Percentiles rank a stretch among this genome's conserved stretches.
These are phyloP conservation scores for Eutypa lata DNA, from an alignment of 2,329 filamentous ascomycete genomes.

Conservation along the genomic window DNA sequence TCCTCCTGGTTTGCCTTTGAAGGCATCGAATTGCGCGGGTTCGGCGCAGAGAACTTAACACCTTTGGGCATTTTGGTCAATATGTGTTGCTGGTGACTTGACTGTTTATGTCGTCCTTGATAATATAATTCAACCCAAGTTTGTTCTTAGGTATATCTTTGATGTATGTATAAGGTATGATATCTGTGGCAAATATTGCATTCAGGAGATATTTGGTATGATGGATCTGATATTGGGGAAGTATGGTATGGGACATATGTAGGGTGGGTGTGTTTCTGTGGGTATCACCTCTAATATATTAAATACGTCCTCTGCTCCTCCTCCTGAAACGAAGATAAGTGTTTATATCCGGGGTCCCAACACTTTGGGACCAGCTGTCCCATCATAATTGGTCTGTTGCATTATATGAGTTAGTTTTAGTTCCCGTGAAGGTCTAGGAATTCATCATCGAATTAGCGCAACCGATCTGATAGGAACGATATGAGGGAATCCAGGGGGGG, in stretches of 20 bases:
- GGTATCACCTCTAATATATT: not conserved
- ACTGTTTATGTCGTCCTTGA: not conserved
- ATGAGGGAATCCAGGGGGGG: not conserved
- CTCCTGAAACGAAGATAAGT: not conserved
- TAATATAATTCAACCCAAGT: not conserved
- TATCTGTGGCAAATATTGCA: too few relatives aligned
- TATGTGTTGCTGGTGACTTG: not conserved
- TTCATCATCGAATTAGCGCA: not conserved
- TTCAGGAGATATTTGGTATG: too few relatives aligned
- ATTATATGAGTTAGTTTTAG: not conserved
- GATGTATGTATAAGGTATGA: too few relatives aligned
- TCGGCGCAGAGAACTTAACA: constrained; percentile 3
- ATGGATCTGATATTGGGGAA: not conserved
- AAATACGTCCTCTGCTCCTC: not conserved
- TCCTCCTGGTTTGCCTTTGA: constrained; percentile 36
- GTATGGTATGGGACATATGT: not conserved
- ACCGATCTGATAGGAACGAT: too few relatives aligned
- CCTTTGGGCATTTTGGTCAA: constrained; percentile 2
- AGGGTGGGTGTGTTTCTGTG: not conserved
- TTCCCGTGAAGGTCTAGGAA: not conserved
- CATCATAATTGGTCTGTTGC: not conserved
- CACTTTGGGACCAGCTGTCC: not conserved
- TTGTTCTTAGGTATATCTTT: too few relatives aligned
- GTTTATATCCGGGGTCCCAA: not conserved
- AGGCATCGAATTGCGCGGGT: constrained; percentile 30